Evolutionary conservation across 1,139 yeast genomes (phyloP), one percentile per base, ranked within the genome.

Genomic region (Saccharomyces pastorianus): DNA sequence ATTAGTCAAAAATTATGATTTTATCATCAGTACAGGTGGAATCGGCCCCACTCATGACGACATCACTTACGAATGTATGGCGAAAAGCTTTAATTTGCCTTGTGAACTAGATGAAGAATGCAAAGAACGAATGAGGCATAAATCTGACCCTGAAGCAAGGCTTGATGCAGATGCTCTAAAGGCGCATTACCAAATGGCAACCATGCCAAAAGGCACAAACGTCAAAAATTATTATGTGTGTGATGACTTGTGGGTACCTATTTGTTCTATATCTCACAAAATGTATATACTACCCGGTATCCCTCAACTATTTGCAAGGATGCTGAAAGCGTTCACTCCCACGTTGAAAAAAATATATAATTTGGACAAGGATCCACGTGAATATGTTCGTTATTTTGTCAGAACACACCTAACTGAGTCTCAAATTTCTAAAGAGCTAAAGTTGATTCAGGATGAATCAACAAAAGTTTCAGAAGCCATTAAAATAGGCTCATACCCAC

Each of bases 11-110:
- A 73, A 78, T 49, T 83, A 83, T 61, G 93, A 87, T 64, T 78
- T 88, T 54, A 78, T 88, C 5, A 78, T 88, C 17, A 88, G 96
- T 0, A 81, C 89, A 17, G 96, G 96, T 7, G 77, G 88, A 0
- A 86, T 89, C 58, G 96, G 96, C 0, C 88, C 95, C 2, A 89
- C 96, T 0, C 96, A 88, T 63, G 96, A 88, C 66, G 96, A 88
- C 67, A 84, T 88, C 55, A 88, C 96, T 0, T 88, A 89, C 67
- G 82, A 82, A 51, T 78, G 85, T 5, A 67, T 88, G 14, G 87
- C 90, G 1, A 78, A 77, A 59, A 85, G 87, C 23, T 88, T 76
- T 63, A 71, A 71, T 1, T 68, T 85, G 9, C 78, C 78, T 0
- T 72, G 83, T 55, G 69, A 68, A 46, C 65, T 84, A 20, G 84